These are phyloP conservation scores for Gracilaria domingensis DNA, from an alignment of 23 red algal genomes.

Conservation along the genomic window DNA sequence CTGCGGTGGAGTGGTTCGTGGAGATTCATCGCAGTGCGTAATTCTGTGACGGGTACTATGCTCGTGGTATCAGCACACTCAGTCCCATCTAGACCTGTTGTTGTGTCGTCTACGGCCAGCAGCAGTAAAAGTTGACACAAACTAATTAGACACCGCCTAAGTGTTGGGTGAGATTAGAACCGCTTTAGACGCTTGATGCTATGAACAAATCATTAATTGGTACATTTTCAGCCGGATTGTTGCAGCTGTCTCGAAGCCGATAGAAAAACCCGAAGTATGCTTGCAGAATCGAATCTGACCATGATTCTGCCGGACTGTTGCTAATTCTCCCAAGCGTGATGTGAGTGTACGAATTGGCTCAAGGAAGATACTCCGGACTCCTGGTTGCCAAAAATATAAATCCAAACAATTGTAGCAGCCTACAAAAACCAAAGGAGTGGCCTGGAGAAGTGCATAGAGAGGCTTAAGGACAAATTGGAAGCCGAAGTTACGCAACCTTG, in stretches of 20 bases:
- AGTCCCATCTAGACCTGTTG: not conserved
- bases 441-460: too few relatives aligned
- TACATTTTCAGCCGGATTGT: not conserved
- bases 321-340: not conserved
- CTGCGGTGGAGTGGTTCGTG: slow-evolving; percentile 22
- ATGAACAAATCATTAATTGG: not conserved
- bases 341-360: too few relatives aligned
- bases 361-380: too few relatives aligned
- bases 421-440: too few relatives aligned
- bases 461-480: too few relatives aligned
- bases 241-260: not conserved
- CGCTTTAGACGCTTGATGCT: not conserved
- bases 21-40: slow-evolving; percentile 6
- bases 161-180: slow-evolving; percentile 16
- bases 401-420: too few relatives aligned
- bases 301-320: not conserved
- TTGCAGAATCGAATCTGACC: not conserved
- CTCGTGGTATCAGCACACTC: not conserved
- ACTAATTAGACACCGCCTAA: too few relatives aligned
- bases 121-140: not conserved
- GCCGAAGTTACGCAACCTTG: too few relatives aligned
- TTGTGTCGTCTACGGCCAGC: slow-evolving; percentile 1
- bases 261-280: not conserved
- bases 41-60: not conserved
- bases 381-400: too few relatives aligned